A percentile compares a stretch with the other conserved stretches of the same genome.
Evolutionary conservation across 2,329 filamentous ascomycete genomes (phyloP).

Genomic region (Talaromyces rugulosus): DNA sequence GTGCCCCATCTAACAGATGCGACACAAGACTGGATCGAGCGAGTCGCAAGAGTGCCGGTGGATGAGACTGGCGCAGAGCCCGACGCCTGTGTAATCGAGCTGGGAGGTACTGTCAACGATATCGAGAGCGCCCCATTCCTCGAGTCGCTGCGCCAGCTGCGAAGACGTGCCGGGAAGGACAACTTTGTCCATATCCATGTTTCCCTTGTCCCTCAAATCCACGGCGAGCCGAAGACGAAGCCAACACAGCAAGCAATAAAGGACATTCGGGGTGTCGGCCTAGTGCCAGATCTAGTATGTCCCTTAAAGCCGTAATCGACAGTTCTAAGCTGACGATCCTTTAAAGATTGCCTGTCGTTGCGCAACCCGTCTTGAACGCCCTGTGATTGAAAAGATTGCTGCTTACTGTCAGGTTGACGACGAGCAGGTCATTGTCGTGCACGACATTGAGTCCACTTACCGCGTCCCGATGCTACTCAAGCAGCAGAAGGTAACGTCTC

Average conservation of each 20-base stretch:
- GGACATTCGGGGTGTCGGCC: conserved; percentile 55
- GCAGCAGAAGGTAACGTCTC: conserved; percentile 68
- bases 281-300: conserved; percentile 13
- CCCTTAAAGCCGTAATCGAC: neutral
- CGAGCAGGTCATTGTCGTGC: conserved; percentile 80
- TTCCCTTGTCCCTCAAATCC: conserved; percentile 71
- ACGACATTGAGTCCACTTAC: conserved; percentile 85
- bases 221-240: conserved; percentile 87
- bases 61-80: conserved; percentile 79
- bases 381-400: conserved; percentile 81
- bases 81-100: conserved; percentile 74
- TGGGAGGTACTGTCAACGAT: conserved; percentile 51
- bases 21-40: conserved; percentile 88
- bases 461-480: conserved; percentile 91
- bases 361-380: conserved; percentile 66
- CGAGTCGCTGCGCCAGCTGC: conserved; percentile 75
- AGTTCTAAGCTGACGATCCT: neutral
- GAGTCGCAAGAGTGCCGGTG: conserved; percentile 78
- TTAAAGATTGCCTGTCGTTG: conserved; percentile 93
- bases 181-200: conserved; percentile 85
- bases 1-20: conserved; percentile 89
- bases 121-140: conserved; percentile 84
- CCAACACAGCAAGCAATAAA: conserved; percentile 90
- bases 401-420: conserved; percentile 81
- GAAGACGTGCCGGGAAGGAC: conserved; percentile 63